phyloP scores from a whole-genome alignment of 2,329 filamentous ascomycete species.

The Sarocladium kiliense region DNA sequence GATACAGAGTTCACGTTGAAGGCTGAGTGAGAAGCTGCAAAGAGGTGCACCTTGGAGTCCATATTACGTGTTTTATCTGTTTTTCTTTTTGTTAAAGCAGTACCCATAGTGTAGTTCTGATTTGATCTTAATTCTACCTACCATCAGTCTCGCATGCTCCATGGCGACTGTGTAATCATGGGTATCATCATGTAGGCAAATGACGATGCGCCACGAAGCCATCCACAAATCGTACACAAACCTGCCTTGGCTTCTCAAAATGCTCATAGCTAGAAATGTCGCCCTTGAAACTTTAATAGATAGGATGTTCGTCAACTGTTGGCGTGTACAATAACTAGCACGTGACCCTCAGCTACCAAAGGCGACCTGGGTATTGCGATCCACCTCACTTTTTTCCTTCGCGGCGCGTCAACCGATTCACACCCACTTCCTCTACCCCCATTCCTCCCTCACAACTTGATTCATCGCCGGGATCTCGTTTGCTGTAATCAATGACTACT shows the following conservation, averaged over 20 bases:
- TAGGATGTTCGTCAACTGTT: neutral
- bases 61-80: neutral
- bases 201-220: no score
- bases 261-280: no score
- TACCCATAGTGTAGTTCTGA: slow-evolving; percentile 1
- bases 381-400: slow-evolving; percentile 5
- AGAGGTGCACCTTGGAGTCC: slow-evolving; percentile 1
- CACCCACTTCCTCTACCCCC: neutral
- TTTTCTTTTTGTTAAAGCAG: neutral
- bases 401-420: neutral
- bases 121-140: slow-evolving; percentile 1
- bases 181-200: no score
- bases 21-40: neutral
- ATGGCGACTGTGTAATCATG: neutral
- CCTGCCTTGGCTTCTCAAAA: no score
- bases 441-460: neutral
- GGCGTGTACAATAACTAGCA: neutral
- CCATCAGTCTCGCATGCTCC: neutral
- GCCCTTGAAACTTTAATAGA: no score
- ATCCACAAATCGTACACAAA: no score
- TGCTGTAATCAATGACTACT: slow-evolving; percentile 1
- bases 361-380: neutral
- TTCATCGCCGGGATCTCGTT: neutral
- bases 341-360: neutral
- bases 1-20: neutral